Evolutionary conservation across 1,284 basidiomycete genomes (phyloP).

Genomic region (Cryptococcus amylolentus): DNA sequence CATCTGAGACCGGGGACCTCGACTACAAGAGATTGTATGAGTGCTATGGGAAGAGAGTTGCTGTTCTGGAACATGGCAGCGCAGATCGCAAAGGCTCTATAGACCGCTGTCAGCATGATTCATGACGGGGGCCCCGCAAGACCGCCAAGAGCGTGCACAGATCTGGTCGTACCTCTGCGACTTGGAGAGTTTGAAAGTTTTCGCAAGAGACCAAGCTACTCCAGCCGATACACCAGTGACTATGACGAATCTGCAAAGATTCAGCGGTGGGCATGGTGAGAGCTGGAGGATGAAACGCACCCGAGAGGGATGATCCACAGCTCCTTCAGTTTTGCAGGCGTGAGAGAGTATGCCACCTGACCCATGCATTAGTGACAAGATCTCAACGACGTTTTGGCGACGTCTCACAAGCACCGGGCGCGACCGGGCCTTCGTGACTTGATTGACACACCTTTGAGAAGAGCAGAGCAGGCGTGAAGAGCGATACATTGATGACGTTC

Average conservation of each 20-base stretch:
- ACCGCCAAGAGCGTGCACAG: neutral
- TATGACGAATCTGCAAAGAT: slow-evolving; percentile 56
- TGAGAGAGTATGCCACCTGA: slow-evolving; percentile 51
- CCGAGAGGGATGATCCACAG: slow-evolving; percentile 88
- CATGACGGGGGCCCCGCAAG: neutral
- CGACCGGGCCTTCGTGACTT: too few relatives aligned
- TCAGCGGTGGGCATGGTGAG: neutral
- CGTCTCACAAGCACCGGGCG: neutral
- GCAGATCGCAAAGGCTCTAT: slow-evolving; percentile 76
- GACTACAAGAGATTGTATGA: slow-evolving; percentile 70
- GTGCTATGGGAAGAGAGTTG: slow-evolving; percentile 87
- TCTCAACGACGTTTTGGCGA: neutral
- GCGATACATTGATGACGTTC: slow-evolving; percentile 61
- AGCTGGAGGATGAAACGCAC: slow-evolving; percentile 50
- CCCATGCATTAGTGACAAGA: neutral
- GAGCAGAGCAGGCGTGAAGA: slow-evolving; percentile 87
- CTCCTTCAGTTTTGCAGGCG: slow-evolving; percentile 70
- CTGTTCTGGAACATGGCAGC: slow-evolving; percentile 58
- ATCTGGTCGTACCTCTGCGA: slow-evolving; percentile 45
- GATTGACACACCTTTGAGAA: slow-evolving; percentile 86
- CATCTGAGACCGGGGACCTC: slow-evolving; percentile 80
- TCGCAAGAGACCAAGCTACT: slow-evolving; percentile 49
- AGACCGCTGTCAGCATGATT: neutral
- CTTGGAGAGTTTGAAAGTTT: slow-evolving; percentile 46
- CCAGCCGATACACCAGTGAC: slow-evolving; percentile 62